A percentile compares a stretch with the other conserved stretches of the same genome.
Evolutionary conservation across 345 rosid genomes (phyloP).

Genomic region (Ceriops tagal): DNA sequence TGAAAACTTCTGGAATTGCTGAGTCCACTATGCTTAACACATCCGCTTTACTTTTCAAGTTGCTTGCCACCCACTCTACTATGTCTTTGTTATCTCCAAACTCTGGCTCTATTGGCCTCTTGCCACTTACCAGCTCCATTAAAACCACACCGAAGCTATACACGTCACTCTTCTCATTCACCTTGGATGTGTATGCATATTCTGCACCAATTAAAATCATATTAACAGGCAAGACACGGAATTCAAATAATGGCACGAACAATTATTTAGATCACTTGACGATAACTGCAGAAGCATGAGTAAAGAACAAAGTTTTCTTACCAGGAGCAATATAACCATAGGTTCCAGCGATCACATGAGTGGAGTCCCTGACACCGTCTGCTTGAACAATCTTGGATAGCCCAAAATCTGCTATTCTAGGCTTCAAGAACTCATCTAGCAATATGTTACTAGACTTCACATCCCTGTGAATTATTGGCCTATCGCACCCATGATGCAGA

Average conservation of each 20-base stretch:
- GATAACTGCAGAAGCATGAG: neutral
- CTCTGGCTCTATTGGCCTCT: conserved; percentile 70
- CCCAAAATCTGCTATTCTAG: conserved; percentile 94
- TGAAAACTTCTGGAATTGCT: conserved; percentile 45
- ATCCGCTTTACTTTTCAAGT: conserved; percentile 48
- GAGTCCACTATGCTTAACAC: conserved; percentile 58
- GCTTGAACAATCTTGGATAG: conserved; percentile 82
- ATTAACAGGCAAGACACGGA: neutral
- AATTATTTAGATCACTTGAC: neutral
- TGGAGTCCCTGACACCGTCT: conserved; percentile 47
- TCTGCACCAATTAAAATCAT: conserved; percentile 39
- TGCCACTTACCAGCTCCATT: conserved; percentile 86
- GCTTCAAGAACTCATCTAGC: conserved; percentile 65
- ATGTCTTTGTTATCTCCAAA: conserved; percentile 77
- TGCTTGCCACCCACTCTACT: conserved; percentile 65
- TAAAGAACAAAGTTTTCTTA: conserved; percentile 19
- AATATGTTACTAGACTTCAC: conserved; percentile 85
- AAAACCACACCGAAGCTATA: conserved; percentile 92
- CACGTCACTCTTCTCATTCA: conserved; percentile 85
- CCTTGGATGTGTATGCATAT: conserved; percentile 77
- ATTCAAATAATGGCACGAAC: neutral
- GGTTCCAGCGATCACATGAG: conserved; percentile 80
- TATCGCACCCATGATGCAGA: conserved; percentile 73
- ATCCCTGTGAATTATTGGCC: conserved; percentile 78
- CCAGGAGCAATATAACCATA: conserved; percentile 97